Evolutionary conservation across 1,284 basidiomycete species (phyloP).

Genomic region (Caloboletus firmus): DNA sequence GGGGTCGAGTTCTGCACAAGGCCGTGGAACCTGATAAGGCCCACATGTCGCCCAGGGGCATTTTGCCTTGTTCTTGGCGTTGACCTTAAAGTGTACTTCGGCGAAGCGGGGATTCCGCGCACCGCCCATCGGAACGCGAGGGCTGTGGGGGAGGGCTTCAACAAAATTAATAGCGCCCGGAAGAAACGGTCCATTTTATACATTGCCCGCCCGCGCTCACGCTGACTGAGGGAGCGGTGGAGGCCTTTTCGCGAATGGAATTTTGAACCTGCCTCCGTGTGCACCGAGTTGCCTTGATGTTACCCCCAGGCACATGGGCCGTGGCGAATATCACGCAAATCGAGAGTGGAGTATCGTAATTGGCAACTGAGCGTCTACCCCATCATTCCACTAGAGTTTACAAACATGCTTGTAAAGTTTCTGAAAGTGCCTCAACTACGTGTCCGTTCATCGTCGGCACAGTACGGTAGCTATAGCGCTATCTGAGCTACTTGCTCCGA

Average conservation of each 20-base stretch:
- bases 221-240: background rate
- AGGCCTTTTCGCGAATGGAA: conserved; percentile 10
- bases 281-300: too few relatives aligned
- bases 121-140: background rate
- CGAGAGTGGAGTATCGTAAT: background rate
- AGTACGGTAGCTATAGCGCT: too few relatives aligned
- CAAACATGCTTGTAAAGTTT: too few relatives aligned
- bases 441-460: too few relatives aligned
- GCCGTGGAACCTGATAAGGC: background rate
- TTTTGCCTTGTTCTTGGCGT: background rate
- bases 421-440: too few relatives aligned
- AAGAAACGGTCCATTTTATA: background rate
- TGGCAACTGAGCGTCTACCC: too few relatives aligned
- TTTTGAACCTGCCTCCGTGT: too few relatives aligned
- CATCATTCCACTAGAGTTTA: too few relatives aligned
- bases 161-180: background rate
- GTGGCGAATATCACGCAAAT: background rate
- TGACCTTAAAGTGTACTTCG: too few relatives aligned
- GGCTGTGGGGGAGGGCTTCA: background rate
- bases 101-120: background rate
- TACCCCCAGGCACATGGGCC: background rate
- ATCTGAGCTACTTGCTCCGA: too few relatives aligned
- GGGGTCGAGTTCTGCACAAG: too few relatives aligned
- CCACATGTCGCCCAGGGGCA: background rate
- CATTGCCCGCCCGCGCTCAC: background rate